Conservation (phyloP, 2,329 filamentous ascomycete species). For the Arachnomyces sp. region DNA sequence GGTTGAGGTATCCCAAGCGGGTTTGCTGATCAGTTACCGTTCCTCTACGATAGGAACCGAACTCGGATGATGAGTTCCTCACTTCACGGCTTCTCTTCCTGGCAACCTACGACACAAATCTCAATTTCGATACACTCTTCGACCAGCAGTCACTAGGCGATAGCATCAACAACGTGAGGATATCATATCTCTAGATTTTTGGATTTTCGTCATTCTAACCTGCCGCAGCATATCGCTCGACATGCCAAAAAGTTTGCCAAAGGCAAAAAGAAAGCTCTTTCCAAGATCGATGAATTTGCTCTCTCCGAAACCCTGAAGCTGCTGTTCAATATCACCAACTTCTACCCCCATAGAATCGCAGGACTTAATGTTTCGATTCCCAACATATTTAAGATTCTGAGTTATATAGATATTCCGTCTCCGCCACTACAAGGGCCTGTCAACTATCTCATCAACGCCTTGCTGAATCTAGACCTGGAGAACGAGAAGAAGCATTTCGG, state of each 20-base stretch:
- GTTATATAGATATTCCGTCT: conserved; percentile 49
- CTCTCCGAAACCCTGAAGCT: conserved; percentile 78
- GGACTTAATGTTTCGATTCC: conserved; percentile 62
- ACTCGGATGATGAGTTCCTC: conserved; percentile 79
- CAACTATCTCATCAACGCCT: conserved; percentile 66
- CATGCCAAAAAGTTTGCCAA: conserved; percentile 56
- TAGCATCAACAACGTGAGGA: conserved; percentile 51
- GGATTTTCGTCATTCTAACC: background rate
- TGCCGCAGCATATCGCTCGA: conserved; percentile 54
- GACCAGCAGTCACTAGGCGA: conserved; percentile 60
- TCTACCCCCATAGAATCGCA: conserved; percentile 54
- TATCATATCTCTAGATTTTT: background rate
- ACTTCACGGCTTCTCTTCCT: conserved; percentile 71
- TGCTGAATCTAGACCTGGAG: conserved; percentile 69
- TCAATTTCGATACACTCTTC: conserved; percentile 59
- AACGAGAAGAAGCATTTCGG: conserved; percentile 41
- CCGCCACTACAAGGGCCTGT: conserved; percentile 68
- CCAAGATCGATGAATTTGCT: conserved; percentile 63
- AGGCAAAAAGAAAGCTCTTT: conserved; percentile 25
- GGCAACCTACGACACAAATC: conserved; percentile 66
- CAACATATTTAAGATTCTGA: conserved; percentile 63
- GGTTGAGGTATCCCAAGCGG: background rate
- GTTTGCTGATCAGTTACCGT: conserved; percentile 4
- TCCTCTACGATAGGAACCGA: conserved; percentile 47
- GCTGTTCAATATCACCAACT: conserved; percentile 78